These are phyloP conservation scores for cucumber (Cucumis sativus) DNA, from an alignment of 306 rosid genomes.

Conservation along the genomic window Cucumber_9930_V3 NC_026659.2:4543501-4544000, in stretches of 20 bases:
- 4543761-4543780: not conserved
- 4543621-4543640: not conserved
- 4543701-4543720: not conserved
- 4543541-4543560: not conserved
- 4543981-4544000: constrained; percentile 54
- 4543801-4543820: not conserved
- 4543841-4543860: not conserved
- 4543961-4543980: constrained; percentile 32
- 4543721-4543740: not conserved
- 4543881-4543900: not conserved
- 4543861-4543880: not conserved
- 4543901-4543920: constrained; percentile 34
- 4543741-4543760: not conserved
- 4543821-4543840: not conserved
- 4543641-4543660: not conserved
- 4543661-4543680: not conserved
- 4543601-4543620: not conserved
- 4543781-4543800: not conserved
- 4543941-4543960: constrained; percentile 61
- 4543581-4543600: not conserved
- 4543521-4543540: not conserved
- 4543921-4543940: constrained; percentile 55
- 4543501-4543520: not conserved
- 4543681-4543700: not conserved
- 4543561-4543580: not conserved